Base-by-base conservation (phyloP, 2,329 filamentous ascomycete genomes). In the Diplodia intermedia region DNA sequence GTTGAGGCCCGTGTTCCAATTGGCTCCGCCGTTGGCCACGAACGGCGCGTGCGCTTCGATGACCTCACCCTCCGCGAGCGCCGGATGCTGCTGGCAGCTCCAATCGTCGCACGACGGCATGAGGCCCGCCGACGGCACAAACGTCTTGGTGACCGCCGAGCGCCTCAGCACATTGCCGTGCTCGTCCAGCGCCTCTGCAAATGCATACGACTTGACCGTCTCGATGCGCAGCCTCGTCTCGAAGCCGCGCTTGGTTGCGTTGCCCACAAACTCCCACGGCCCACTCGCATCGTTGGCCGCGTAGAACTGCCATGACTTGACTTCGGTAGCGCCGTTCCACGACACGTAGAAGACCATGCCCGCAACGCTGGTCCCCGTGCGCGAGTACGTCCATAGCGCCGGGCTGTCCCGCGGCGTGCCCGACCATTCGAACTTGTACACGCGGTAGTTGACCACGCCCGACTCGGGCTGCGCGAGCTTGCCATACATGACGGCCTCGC, bases 361-460 rank as follows among this genome's bases (percentile, higher is more conserved):
- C 4, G 79, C 75, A 15, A 52, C 63, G 57, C 65, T 67, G 11
- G 68, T 69, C 2, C 36, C 67, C 20, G 70, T 68, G 38, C 56
- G 66, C 29, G 70, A 70, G 56, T 68, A 70, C 11, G 66, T 68
- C 66, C 47, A 69, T 18, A 71, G 53, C 4, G 69, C 50, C 36
- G 69, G 70, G 31, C 52, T 62, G 20, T 61, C 67, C 14, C 62
- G 49, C 9, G 70, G 70, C 33, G 50, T 67, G 0, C 83, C 85
- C 3, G 80, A 80, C 85, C 86, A 89, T 66, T 82, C 78, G 70
- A 80, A 83, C 72, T 85, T 86, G 74, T 84, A 84, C 2, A 82
- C 82, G 38, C 86, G 82, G 71, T 89, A 89, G 65, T 83, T 86
- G 72, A 84, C 81, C 2, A 85, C 81, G 4, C 73, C 54, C 75